Base-by-base conservation (phyloP, 352 stramenopile species). In the Phytopythium oedochilum region DNA sequence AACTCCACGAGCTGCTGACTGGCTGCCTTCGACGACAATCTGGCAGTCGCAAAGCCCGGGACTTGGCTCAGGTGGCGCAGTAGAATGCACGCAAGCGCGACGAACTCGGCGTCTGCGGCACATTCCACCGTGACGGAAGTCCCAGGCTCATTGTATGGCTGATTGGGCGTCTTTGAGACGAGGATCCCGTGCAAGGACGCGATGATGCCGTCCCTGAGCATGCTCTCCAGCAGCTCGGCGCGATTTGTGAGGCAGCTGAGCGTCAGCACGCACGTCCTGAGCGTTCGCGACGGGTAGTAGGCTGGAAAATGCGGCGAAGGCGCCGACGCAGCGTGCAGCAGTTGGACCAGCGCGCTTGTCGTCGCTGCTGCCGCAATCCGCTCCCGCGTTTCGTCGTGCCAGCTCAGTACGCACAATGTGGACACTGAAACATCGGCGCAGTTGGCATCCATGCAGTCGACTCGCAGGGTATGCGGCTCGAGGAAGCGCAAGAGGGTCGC, bases 11-110 rank as follows among this genome's bases (percentile, higher is more conserved):
- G 61, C 10, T 55, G 40, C 9, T 47, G 47, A 2, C 2, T 15
- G 1, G 22, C 3, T n/a, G 31, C 4, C 17, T 7, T 0, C 12
- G 40, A 36, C 14, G 31, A 4, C 46, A 45, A 9, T 31, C 34
- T 18, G 44, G 48, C 5, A 47, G 60, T 3, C 51, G 34, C 17
- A 46, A 75, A 75, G 2, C 22, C 42, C 3, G 71, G n/a, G 0
- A 59, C 46, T 23, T 86, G 78, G 32, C 74, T 83, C 5, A 89
- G 48, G 32, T 88, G 75, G 8, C 83, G 80, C 11, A 87, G 62
- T 2, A 90, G 39, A 31, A 88, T 77, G 42, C 68, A 83, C 17
- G 74, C 70, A 0, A 92, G 65, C 2, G 75, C 61, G 1, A 88
- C 45, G 34, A 89, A 73, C 22, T 67, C 59, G 12, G 53, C 18